phyloP scores from a whole-genome alignment of 768 basidiomycete species.

The Hysterangium stoloniferum region DNA sequence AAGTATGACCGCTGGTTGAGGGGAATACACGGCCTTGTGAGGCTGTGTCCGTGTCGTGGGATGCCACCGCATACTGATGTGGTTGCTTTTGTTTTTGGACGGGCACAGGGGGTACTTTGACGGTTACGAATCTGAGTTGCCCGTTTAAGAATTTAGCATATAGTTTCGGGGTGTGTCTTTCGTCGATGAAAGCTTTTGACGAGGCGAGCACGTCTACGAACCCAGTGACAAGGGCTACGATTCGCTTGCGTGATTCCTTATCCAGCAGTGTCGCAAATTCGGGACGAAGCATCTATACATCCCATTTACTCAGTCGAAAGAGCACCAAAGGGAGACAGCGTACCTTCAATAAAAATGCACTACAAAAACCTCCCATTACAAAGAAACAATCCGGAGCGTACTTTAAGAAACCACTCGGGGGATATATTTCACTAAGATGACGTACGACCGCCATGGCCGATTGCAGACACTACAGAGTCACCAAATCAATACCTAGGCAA shows the following conservation, averaged over 20 bases:
- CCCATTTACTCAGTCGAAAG: not conserved
- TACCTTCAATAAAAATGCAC: conserved; percentile 77
- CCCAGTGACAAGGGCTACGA: conserved; percentile 62
- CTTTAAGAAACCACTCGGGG: conserved; percentile 68
- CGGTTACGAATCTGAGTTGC: no score
- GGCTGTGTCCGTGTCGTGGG: no score
- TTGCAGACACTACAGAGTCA: conserved; percentile 58
- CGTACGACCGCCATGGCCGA: conserved; percentile 61
- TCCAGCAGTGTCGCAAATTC: conserved; percentile 59
- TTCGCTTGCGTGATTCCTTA: conserved; percentile 58
- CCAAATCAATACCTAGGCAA: no score
- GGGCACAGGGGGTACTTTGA: no score
- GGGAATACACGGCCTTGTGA: no score
- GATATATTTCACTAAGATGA: conserved; percentile 55
- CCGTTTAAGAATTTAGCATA: conserved; percentile 75
- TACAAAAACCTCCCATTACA: conserved; percentile 73
- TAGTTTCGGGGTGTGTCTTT: conserved; percentile 70
- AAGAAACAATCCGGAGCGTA: conserved; percentile 66
- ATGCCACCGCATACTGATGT: no score
- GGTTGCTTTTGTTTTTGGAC: no score
- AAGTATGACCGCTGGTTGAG: no score
- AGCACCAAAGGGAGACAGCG: not conserved
- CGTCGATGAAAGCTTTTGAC: conserved; percentile 68
- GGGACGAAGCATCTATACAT: conserved; percentile 54
- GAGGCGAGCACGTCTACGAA: conserved; percentile 67